A percentile compares a stretch with the other conserved stretches of the same genome.
phyloP scores from a whole-genome alignment of 2,329 filamentous ascomycete species.

The Talaromyces sp. region DNA sequence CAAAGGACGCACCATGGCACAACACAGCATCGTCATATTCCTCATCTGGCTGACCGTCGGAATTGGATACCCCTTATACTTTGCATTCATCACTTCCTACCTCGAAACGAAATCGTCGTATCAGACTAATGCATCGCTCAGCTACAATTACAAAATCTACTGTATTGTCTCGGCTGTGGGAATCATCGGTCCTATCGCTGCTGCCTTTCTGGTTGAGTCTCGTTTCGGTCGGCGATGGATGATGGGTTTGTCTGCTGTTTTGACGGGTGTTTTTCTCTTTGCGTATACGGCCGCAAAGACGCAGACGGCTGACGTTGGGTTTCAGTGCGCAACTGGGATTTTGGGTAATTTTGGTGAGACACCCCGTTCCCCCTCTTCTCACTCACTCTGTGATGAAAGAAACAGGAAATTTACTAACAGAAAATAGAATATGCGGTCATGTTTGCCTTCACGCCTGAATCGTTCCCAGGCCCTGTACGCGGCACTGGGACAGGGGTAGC shows the following conservation, averaged over 20 bases:
- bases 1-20: conserved; percentile 26
- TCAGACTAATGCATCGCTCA: neutral
- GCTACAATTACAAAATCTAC: neutral
- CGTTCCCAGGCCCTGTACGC: neutral
- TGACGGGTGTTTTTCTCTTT: conserved; percentile 51
- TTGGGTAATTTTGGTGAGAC: neutral
- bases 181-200: conserved; percentile 41
- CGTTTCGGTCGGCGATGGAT: conserved; percentile 46
- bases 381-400: neutral
- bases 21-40: conserved; percentile 40
- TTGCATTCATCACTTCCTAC: conserved; percentile 50
- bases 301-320: conserved; percentile 34
- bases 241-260: conserved; percentile 46
- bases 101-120: conserved; percentile 37
- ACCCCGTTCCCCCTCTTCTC: no score
- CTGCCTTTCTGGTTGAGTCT: conserved; percentile 44
- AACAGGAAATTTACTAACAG: neutral
- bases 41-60: conserved; percentile 49
- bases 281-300: conserved; percentile 47
- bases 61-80: conserved; percentile 51
- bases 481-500: neutral
- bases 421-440: neutral
- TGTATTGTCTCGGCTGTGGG: neutral
- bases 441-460: neutral
- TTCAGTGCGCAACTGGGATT: conserved; percentile 43